phyloP scores from a whole-genome alignment of 2,329 filamentous ascomycete genomes.

The Anthostomella pinea region DNA sequence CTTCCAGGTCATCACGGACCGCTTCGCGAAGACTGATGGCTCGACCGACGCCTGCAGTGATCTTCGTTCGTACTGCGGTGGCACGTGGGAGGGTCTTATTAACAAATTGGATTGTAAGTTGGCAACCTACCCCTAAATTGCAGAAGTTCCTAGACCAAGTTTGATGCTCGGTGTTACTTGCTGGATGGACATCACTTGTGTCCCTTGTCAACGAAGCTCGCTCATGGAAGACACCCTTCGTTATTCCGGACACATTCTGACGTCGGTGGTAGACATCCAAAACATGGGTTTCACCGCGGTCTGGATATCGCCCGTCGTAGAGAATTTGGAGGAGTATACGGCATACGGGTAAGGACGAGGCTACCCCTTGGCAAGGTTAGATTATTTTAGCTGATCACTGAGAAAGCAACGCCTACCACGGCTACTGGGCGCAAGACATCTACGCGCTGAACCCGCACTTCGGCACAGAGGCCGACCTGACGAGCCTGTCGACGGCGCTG shows the following conservation, averaged over 20 bases:
- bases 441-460: constrained; percentile 58
- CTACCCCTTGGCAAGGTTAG: no score
- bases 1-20: constrained; percentile 38
- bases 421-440: constrained; percentile 52
- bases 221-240: not conserved
- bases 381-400: not conserved
- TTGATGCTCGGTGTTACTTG: no score
- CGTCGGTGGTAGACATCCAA: constrained; percentile 37
- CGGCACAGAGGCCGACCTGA: constrained; percentile 55
- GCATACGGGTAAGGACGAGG: constrained; percentile 37
- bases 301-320: constrained; percentile 44
- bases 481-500: constrained; percentile 46
- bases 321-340: constrained; percentile 39
- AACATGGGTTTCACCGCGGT: constrained; percentile 43
- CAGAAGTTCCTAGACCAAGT: no score
- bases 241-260: not conserved
- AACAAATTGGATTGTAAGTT: constrained; percentile 42
- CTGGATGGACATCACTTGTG: no score
- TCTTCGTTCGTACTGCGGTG: constrained; percentile 44
- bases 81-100: constrained; percentile 47
- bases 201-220: not conserved
- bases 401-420: constrained; percentile 43
- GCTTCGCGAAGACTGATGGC: constrained; percentile 36
- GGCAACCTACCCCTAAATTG: no score
- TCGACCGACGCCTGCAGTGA: constrained; percentile 32